phyloP scores from a whole-genome alignment of 257 asterid species.

The Jacaranda copaia region DNA sequence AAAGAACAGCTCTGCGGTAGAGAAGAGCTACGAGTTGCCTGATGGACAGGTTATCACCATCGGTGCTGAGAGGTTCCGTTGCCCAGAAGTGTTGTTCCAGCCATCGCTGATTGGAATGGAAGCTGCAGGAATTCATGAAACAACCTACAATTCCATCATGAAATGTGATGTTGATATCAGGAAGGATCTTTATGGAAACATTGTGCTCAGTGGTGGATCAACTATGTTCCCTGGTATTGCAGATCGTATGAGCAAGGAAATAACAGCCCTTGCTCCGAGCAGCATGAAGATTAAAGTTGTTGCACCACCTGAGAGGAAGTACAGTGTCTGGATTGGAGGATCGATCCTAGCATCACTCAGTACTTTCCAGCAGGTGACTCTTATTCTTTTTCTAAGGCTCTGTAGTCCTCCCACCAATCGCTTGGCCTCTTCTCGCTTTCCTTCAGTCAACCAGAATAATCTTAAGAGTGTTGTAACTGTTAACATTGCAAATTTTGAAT shows the following conservation, averaged over 20 bases:
- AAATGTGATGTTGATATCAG: conserved; percentile 62
- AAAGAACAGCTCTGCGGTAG: conserved; percentile 48
- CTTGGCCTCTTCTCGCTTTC: background rate
- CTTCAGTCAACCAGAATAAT: background rate
- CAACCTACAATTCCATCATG: conserved; percentile 67
- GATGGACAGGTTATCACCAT: conserved; percentile 52
- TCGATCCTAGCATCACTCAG: conserved; percentile 74
- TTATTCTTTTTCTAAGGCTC: background rate
- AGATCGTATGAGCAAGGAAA: conserved; percentile 76
- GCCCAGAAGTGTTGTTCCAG: conserved; percentile 56
- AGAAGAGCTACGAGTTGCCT: conserved; percentile 52
- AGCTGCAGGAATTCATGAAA: conserved; percentile 52
- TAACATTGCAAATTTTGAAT: background rate
- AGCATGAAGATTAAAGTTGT: conserved; percentile 78
- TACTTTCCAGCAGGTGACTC: conserved; percentile 78
- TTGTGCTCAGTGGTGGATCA: conserved; percentile 79
- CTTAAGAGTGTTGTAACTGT: background rate
- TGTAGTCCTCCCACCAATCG: background rate
- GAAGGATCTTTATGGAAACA: conserved; percentile 69
- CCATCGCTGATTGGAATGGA: conserved; percentile 53
- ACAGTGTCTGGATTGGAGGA: conserved; percentile 84
- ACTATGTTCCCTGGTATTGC: conserved; percentile 83
- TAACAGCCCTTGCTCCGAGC: conserved; percentile 74
- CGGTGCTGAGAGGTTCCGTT: conserved; percentile 56
- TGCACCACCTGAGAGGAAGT: conserved; percentile 75